phyloP scores from a whole-genome alignment of 2,329 filamentous ascomycete species.

The Botrytis pseudocinerea region DNA sequence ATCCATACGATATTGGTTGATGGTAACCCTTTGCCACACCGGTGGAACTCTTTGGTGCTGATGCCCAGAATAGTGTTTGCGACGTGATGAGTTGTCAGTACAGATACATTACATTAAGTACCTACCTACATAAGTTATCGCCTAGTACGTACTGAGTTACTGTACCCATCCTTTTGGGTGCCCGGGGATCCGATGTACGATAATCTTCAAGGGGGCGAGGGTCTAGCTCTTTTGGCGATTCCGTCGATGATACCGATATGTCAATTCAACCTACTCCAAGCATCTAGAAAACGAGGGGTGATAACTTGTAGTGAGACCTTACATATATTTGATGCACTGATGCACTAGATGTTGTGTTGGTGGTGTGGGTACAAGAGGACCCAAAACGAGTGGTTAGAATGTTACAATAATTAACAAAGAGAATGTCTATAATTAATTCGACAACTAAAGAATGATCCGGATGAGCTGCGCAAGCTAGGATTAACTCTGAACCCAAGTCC shows the following conservation, averaged over 20 bases:
- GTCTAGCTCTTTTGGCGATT: background rate
- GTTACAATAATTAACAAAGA: slow-evolving; percentile 1
- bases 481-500: slow-evolving; percentile 3
- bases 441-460: background rate
- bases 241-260: background rate
- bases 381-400: slow-evolving; percentile 6
- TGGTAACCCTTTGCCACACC: slow-evolving; percentile 2
- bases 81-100: slow-evolving; percentile 24
- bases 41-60: background rate
- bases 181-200: background rate
- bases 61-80: slow-evolving; percentile 15
- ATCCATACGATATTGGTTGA: background rate
- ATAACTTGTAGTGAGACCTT: background rate
- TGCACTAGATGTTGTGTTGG: background rate
- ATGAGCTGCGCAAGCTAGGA: background rate
- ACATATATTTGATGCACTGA: slow-evolving; percentile 4
- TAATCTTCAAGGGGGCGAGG: background rate
- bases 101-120: background rate
- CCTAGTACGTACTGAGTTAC: background rate
- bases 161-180: slow-evolving; percentile 12
- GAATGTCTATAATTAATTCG: slow-evolving; percentile 8
- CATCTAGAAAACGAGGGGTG: slow-evolving; percentile 6
- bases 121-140: background rate
- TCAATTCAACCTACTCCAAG: background rate
- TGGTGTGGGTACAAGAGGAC: background rate